Evolutionary conservation across 192 early-diverging fungal species (phyloP).

Genomic region (Entomortierella parvispora): DNA sequence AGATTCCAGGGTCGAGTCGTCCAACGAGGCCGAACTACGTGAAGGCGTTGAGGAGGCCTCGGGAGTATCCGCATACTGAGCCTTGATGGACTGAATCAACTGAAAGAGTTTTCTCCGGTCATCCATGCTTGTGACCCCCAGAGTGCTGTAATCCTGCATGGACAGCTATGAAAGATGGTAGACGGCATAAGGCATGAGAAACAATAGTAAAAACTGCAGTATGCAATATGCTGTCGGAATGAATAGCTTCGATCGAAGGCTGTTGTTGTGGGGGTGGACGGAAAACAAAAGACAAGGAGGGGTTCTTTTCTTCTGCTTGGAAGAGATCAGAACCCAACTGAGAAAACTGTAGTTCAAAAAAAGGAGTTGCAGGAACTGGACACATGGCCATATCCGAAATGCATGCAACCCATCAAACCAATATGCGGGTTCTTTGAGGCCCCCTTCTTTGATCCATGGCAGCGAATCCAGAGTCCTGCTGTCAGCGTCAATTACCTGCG

Average conservation of each 20-base stretch:
- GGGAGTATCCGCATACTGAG: slow-evolving; percentile 35
- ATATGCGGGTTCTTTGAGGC: not conserved
- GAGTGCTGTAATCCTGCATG: slow-evolving; percentile 77
- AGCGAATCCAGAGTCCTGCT: too few relatives aligned
- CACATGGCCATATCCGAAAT: not conserved
- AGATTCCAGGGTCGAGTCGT: slow-evolving; percentile 7
- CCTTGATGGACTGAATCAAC: slow-evolving; percentile 51
- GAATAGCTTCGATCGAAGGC: too few relatives aligned
- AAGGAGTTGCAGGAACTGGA: not conserved
- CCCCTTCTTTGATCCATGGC: not conserved
- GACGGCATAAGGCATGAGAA: not conserved
- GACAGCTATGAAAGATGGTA: slow-evolving; percentile 64
- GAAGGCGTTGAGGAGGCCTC: slow-evolving; percentile 19
- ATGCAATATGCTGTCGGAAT: too few relatives aligned
- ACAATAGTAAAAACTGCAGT: not conserved
- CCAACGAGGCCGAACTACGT: not conserved
- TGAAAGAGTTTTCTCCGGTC: slow-evolving; percentile 68
- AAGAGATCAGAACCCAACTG: too few relatives aligned
- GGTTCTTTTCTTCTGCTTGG: too few relatives aligned
- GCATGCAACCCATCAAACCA: not conserved
- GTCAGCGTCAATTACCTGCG: too few relatives aligned
- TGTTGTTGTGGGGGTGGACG: too few relatives aligned
- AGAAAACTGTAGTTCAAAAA: not conserved
- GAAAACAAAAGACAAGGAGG: too few relatives aligned
- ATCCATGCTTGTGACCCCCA: slow-evolving; percentile 68